A percentile compares a stretch with the other conserved stretches of the same genome.
phyloP scores from a whole-genome alignment of 208 protist genomes.

The Trypanosoma brucei region DNA sequence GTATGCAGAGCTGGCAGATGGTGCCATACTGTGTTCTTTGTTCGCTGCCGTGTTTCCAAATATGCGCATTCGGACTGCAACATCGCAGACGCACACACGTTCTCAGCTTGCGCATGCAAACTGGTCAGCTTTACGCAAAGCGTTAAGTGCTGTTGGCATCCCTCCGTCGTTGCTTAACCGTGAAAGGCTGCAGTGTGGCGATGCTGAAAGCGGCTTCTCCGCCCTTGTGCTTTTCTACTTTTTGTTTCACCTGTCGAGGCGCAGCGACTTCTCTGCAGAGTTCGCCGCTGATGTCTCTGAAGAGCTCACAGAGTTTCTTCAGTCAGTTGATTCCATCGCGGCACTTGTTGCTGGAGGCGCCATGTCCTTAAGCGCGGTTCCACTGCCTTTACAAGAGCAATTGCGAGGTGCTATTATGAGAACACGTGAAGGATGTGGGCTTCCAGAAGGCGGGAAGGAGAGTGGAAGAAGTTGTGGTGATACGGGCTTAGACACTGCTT shows the following conservation, averaged over 20 bases:
- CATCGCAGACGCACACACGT: conserved; percentile 51
- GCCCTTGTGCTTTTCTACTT: conserved; percentile 79
- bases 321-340: conserved; percentile 72
- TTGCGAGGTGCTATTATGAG: conserved; percentile 28
- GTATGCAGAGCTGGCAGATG: conserved; percentile 53
- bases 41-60: conserved; percentile 71
- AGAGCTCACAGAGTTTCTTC: conserved; percentile 48
- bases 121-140: conserved; percentile 52
- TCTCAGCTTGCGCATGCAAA: conserved; percentile 50
- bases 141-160: conserved; percentile 45
- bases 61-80: conserved; percentile 40
- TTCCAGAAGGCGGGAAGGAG: conserved; percentile 13
- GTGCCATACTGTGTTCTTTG: conserved; percentile 50
- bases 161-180: conserved; percentile 44
- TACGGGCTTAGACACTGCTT: neutral
- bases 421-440: conserved; percentile 11
- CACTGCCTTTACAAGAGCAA: conserved; percentile 32
- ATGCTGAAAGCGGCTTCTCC: conserved; percentile 56
- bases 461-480: neutral
- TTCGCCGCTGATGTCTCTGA: conserved; percentile 68
- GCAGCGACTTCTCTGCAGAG: conserved; percentile 72
- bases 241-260: conserved; percentile 62
- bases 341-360: conserved; percentile 60
- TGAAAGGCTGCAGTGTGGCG: conserved; percentile 26
- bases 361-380: conserved; percentile 40